These are phyloP conservation scores for Monosporascus sp. DNA, from an alignment of 2,329 filamentous ascomycete species.

Conservation along the genomic window DNA sequence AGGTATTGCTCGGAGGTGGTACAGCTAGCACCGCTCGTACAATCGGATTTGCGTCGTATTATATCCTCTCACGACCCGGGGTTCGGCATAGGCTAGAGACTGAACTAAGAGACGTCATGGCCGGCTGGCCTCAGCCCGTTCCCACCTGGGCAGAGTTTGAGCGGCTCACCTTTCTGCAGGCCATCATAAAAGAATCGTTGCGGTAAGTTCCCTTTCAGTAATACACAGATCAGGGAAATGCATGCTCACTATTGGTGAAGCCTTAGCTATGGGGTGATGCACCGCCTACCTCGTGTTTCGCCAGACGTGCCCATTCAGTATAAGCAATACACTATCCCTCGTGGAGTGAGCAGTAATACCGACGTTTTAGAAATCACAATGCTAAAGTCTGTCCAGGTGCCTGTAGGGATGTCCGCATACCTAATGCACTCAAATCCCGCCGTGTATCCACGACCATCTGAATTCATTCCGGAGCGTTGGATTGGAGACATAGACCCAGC, in stretches of 20 bases:
- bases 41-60: constrained; percentile 13
- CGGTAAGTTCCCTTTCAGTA: too few relatives aligned
- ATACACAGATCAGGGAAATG: too few relatives aligned
- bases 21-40: constrained; percentile 25
- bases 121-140: too few relatives aligned
- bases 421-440: constrained; percentile 18
- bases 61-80: constrained; percentile 14
- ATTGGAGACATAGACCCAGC: constrained; percentile 1
- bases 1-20: constrained; percentile 22
- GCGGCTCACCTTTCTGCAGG: constrained; percentile 30
- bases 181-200: constrained; percentile 15
- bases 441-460: constrained; percentile 16
- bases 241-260: background rate
- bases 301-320: constrained; percentile 15
- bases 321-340: constrained; percentile 12
- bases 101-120: constrained; percentile 21
- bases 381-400: constrained; percentile 7
- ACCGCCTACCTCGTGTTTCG: constrained; percentile 14
- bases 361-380: too few relatives aligned
- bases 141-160: constrained; percentile 24
- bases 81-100: constrained; percentile 10
- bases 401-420: constrained; percentile 32
- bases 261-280: constrained; percentile 12
- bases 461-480: constrained; percentile 25
- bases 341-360: constrained; percentile 7